Conservation (phyloP, 2,329 filamentous ascomycete genomes). For the Arthrobotrys conoides region DNA sequence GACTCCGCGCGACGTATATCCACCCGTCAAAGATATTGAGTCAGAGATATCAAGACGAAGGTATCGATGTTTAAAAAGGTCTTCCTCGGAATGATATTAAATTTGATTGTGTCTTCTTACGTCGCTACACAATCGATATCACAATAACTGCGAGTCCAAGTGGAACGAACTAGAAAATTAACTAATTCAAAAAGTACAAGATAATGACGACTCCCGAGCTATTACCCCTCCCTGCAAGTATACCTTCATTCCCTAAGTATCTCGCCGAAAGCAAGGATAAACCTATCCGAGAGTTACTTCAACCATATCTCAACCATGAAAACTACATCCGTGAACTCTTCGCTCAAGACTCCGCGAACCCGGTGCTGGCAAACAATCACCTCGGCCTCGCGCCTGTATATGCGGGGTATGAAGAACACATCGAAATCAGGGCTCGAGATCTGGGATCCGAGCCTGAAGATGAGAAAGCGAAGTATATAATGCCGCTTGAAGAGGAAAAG, state of each 20-base stretch:
- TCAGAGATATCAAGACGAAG: too few species aligned
- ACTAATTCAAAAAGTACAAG: not conserved
- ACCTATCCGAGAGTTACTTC: constrained; percentile 73
- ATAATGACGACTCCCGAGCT: not conserved
- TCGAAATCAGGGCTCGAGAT: constrained; percentile 76
- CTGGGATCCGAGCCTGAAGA: constrained; percentile 73
- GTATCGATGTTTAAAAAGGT: too few species aligned
- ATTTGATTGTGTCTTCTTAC: too few species aligned
- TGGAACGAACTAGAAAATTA: too few species aligned
- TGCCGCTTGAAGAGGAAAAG: constrained; percentile 75
- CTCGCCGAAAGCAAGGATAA: constrained; percentile 72
- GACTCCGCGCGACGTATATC: too few species aligned
- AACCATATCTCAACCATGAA: constrained; percentile 78
- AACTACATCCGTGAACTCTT: constrained; percentile 77
- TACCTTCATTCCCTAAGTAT: constrained; percentile 69
- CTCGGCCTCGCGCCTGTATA: constrained; percentile 79
- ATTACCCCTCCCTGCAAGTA: constrained; percentile 40
- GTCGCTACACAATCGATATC: too few species aligned
- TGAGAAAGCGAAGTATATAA: constrained; percentile 76
- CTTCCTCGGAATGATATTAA: too few species aligned
- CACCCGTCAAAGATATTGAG: too few species aligned
- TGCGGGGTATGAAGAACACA: constrained; percentile 69
- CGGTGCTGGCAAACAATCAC: constrained; percentile 68
- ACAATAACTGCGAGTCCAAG: too few species aligned
- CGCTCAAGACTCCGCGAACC: constrained; percentile 75